A percentile compares a stretch with the other conserved stretches of the same genome.
phyloP scores from a whole-genome alignment of 2,329 filamentous ascomycete species.

The Fusarium penzigii region DNA sequence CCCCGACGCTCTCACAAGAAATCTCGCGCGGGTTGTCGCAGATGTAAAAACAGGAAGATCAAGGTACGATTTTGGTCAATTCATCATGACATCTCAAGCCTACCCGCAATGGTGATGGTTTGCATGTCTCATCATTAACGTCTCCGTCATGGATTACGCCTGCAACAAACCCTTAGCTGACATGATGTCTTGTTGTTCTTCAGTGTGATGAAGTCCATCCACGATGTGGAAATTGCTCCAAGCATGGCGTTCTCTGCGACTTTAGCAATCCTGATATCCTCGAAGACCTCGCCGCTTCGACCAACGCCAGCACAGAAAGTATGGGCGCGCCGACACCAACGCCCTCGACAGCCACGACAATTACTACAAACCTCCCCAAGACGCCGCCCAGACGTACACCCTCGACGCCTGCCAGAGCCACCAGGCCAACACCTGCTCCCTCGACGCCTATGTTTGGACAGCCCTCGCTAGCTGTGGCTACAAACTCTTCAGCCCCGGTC shows the following conservation, averaged over 20 bases:
- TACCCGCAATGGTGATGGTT: neutral
- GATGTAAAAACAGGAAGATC: constrained; percentile 69
- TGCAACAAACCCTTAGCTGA: constrained; percentile 11
- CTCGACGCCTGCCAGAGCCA: constrained; percentile 17
- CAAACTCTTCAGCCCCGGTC: constrained; percentile 35
- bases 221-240: constrained; percentile 65
- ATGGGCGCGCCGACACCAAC: constrained; percentile 26
- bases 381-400: constrained; percentile 26
- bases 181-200: constrained; percentile 6
- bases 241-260: constrained; percentile 67
- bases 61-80: constrained; percentile 50
- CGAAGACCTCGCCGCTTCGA: constrained; percentile 44
- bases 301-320: constrained; percentile 35
- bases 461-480: constrained; percentile 29
- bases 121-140: no score
- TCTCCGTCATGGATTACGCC: no score
- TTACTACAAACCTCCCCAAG: constrained; percentile 17
- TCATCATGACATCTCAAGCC: constrained; percentile 6
- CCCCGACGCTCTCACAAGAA: constrained; percentile 70
- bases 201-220: constrained; percentile 69
- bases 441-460: constrained; percentile 37
- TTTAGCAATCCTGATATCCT: constrained; percentile 56
- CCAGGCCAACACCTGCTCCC: constrained; percentile 27
- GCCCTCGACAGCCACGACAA: constrained; percentile 20
- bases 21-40: constrained; percentile 65